Evolutionary conservation across 225 moss, liverwort and hornwort genomes (phyloP).

Genomic region (Pleurozium schreberi): DNA sequence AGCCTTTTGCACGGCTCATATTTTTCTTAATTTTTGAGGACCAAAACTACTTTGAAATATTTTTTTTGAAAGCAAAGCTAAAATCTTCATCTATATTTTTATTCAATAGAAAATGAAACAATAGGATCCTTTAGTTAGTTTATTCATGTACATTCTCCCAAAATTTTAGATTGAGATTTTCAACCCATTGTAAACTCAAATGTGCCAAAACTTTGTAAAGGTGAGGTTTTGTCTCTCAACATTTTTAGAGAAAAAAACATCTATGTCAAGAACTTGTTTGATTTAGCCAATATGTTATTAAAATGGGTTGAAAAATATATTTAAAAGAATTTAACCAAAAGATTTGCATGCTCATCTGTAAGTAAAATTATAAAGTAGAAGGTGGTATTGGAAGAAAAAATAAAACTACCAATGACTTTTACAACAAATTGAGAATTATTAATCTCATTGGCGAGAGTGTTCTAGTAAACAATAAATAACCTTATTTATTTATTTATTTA

Average conservation of each 20-base stretch:
- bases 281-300: neutral
- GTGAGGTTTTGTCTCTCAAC: neutral
- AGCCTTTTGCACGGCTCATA: too few species aligned
- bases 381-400: neutral
- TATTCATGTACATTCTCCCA: too few species aligned
- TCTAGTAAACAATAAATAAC: neutral
- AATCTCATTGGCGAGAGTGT: neutral
- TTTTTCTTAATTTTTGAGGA: too few species aligned
- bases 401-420: neutral
- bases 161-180: too few species aligned
- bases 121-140: too few species aligned
- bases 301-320: too few species aligned
- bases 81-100: too few species aligned
- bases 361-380: neutral
- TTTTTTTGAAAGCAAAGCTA: too few species aligned
- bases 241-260: neutral
- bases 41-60: too few species aligned
- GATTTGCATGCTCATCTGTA: rapidly evolving
- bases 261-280: neutral
- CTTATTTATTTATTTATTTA: neutral
- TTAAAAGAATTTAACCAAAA: neutral
- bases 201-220: too few species aligned
- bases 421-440: neutral
- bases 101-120: too few species aligned
- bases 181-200: too few species aligned